Conservation (phyloP, 805 yeast species). For the Wickerhamomyces sydowiorum region DNA sequence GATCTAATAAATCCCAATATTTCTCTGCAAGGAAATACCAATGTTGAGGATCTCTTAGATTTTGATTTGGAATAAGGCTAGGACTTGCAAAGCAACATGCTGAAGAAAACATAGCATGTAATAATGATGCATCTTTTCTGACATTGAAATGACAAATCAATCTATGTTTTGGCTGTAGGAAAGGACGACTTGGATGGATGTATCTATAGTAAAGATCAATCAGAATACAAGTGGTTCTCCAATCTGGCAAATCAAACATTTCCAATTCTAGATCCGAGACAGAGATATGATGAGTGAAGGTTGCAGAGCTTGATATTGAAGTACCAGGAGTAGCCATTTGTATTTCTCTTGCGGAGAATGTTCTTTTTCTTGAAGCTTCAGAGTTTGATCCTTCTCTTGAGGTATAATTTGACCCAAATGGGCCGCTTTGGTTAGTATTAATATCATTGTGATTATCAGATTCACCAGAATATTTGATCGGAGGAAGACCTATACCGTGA, state of each 20-base stretch:
- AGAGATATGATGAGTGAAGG: constrained; percentile 6
- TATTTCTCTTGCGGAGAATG: constrained; percentile 2
- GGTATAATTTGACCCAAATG: too few relatives aligned
- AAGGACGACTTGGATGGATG: constrained; percentile 31
- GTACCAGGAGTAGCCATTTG: constrained; percentile 2
- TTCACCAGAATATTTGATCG: too few relatives aligned
- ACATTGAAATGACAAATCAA: constrained; percentile 26
- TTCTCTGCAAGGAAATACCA: constrained; percentile 32
- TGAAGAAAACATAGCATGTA: constrained; percentile 31
- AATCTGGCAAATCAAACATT: constrained; percentile 31
- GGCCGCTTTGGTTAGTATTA: too few relatives aligned
- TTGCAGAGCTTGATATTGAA: constrained; percentile 8
- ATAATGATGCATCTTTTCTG: constrained; percentile 24
- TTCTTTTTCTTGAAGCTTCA: not conserved
- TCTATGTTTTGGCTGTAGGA: constrained; percentile 29
- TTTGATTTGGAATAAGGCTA: constrained; percentile 19
- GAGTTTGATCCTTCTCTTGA: not conserved
- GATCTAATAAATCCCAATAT: constrained; percentile 25
- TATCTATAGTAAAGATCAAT: constrained; percentile 36
- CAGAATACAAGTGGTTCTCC: constrained; percentile 26
- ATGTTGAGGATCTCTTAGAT: constrained; percentile 26
- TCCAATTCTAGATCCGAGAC: constrained; percentile 26
- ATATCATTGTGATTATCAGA: too few relatives aligned
- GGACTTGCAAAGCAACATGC: constrained; percentile 27
- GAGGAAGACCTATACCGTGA: too few relatives aligned